Evolutionary conservation across 2,329 filamentous ascomycete genomes (phyloP), one percentile per base, ranked within the genome.

Genomic region (Fusarium sp.): DNA sequence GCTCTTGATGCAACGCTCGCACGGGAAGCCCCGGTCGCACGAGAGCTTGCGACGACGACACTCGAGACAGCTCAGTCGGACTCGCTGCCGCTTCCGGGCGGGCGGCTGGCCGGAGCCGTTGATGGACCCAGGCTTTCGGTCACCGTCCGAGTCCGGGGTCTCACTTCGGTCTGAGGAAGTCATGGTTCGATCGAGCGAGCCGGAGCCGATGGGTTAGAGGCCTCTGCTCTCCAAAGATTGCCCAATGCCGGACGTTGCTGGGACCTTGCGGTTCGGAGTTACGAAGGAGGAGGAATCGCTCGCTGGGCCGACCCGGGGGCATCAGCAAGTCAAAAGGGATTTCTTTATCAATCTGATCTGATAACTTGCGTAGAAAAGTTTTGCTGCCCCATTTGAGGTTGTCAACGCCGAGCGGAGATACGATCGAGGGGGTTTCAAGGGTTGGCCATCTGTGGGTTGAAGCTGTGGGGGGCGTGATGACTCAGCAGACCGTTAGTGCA

Each of bases 1-100:
- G 69, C 88, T 90, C 82, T 90, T 91, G 80, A 91, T 85, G 80
- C 89, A 91, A 56, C 89, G 87, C 80, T 90, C 88, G 78, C 89
- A 91, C 27, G 89, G 89, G 75, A 90, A 86, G 78, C 89, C 89
- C 69, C 89, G 85, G 80, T 91, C 90, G 79, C 89, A 91, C 29
- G 89, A 91, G 41, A 91, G 84, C 83, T 91, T 91, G 65, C 89
- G 85, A 64, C 89, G 86, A 48, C 89, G 88, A 75, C 89, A 91
- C 76, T 91, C 89, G 48, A 91, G 85, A 72, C 89, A 91, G 57
- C 88, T 90, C 50, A 91, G 84, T 18, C 89, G 84, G 54, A 91
- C 87, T 41, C 89, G 85, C 83, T 91, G 89, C 35, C 89, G 83
- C 82, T 91, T 91, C 69, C 89, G 85, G 11, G 88, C 82, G 50